These are phyloP conservation scores for Cucumis sativus DNA, from an alignment of 306 rosid species.

Conservation along the genomic window DNA sequence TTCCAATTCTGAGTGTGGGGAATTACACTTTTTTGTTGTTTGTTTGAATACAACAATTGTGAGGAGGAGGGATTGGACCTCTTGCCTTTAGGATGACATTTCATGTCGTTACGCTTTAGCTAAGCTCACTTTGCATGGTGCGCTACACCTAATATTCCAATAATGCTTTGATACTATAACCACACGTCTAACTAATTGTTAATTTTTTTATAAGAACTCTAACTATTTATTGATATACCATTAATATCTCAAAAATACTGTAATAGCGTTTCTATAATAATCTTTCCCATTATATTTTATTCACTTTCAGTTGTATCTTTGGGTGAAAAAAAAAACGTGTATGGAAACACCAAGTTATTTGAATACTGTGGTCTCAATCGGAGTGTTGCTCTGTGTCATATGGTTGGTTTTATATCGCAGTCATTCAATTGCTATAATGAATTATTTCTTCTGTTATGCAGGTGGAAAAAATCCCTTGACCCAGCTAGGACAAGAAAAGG, in stretches of 20 bases:
- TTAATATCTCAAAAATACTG: not conserved
- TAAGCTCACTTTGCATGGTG: too few species aligned
- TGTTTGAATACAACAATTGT: too few species aligned
- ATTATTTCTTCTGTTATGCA: conserved; percentile 17
- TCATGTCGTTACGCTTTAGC: too few species aligned
- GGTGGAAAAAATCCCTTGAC: conserved; percentile 81
- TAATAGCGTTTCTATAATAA: not conserved
- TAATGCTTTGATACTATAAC: not conserved
- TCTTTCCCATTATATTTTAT: not conserved
- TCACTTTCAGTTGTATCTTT: not conserved
- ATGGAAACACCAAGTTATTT: not conserved
- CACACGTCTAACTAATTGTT: not conserved
- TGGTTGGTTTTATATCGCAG: not conserved
- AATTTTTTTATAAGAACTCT: not conserved
- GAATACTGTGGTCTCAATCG: not conserved
- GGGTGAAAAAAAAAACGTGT: not conserved
- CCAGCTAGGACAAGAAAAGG: conserved; percentile 63
- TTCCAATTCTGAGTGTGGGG: too few species aligned
- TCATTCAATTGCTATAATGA: not conserved
- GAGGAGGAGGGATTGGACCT: too few species aligned
- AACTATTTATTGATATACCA: not conserved
- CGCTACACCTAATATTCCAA: too few species aligned
- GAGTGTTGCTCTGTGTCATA: not conserved
- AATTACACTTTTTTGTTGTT: too few species aligned
- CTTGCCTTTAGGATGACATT: too few species aligned